These are phyloP conservation scores for Metschnikowia peoriensis DNA, from an alignment of 805 yeast species.

Conservation along the genomic window DNA sequence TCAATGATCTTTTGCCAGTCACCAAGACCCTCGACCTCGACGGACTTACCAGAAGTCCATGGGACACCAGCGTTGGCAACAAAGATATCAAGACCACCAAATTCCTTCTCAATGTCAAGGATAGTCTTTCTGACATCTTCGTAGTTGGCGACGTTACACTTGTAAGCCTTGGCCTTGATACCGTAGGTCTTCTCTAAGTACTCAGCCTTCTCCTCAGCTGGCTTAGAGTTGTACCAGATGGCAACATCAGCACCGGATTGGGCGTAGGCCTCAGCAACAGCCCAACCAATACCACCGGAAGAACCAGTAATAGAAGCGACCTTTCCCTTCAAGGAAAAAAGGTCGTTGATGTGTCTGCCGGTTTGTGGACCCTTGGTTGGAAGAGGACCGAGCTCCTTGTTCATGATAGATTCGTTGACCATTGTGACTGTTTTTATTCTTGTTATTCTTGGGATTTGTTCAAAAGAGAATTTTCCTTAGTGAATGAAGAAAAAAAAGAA, in stretches of 20 bases:
- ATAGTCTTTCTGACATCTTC: slow-evolving; percentile 50
- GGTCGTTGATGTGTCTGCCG: slow-evolving; percentile 54
- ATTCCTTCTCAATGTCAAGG: slow-evolving; percentile 56
- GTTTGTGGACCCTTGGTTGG: slow-evolving; percentile 50
- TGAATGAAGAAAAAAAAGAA: not conserved
- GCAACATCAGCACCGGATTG: slow-evolving; percentile 88
- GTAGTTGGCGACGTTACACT: slow-evolving; percentile 53
- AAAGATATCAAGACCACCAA: slow-evolving; percentile 77
- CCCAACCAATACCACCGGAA: slow-evolving; percentile 78
- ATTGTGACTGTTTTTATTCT: slow-evolving; percentile 3
- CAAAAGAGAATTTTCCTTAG: not conserved
- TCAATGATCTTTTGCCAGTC: slow-evolving; percentile 37
- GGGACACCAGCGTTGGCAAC: slow-evolving; percentile 94
- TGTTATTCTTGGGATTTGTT: not conserved
- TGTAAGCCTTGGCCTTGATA: slow-evolving; percentile 62
- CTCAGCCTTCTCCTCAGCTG: slow-evolving; percentile 60
- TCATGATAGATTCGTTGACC: slow-evolving; percentile 22
- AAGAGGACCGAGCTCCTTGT: slow-evolving; percentile 37
- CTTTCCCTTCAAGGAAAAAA: slow-evolving; percentile 78
- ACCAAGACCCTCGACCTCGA: slow-evolving; percentile 36
- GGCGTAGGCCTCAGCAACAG: slow-evolving; percentile 78
- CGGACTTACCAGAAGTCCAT: slow-evolving; percentile 51
- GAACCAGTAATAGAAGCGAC: slow-evolving; percentile 86
- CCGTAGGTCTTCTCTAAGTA: slow-evolving; percentile 46
- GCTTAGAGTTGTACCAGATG: slow-evolving; percentile 58